Conservation (phyloP, 2,329 filamentous ascomycete species). For the Blastomyces gilchristii region DNA sequence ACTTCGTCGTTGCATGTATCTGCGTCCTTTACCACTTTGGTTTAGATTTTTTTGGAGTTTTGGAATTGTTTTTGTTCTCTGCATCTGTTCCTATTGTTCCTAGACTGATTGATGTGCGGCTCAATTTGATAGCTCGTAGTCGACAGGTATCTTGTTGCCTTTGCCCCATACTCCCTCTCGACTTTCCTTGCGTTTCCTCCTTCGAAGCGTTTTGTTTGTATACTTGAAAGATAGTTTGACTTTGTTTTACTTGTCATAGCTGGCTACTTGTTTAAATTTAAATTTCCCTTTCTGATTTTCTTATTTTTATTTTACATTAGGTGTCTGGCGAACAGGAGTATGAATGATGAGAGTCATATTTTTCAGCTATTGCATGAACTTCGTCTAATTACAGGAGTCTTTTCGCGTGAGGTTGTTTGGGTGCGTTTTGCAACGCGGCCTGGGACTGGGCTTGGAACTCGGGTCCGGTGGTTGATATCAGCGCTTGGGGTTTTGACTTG, state of each 20-base stretch:
- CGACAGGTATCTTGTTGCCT: neutral
- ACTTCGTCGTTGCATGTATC: neutral
- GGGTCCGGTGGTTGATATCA: neutral
- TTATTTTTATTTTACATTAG: neutral
- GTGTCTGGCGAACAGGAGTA: too few relatives aligned
- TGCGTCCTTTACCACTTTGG: neutral
- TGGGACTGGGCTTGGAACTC: neutral
- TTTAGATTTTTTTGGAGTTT: neutral
- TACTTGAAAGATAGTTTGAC: neutral
- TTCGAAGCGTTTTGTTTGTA: neutral
- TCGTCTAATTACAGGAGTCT: neutral
- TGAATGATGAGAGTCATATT: too few relatives aligned
- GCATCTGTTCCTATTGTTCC: too few relatives aligned
- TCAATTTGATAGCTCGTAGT: too few relatives aligned
- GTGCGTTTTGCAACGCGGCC: neutral
- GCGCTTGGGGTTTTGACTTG: neutral
- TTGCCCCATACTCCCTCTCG: neutral
- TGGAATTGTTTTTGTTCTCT: too few relatives aligned
- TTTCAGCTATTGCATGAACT: too few relatives aligned
- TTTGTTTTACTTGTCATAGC: neutral
- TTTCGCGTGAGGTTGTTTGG: constrained; percentile 5
- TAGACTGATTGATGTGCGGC: too few relatives aligned
- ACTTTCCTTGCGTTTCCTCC: neutral
- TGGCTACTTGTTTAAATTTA: neutral
- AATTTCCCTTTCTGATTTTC: neutral